phyloP scores from a whole-genome alignment of 1,139 yeast genomes.

The Hansenula anomala region DNA sequence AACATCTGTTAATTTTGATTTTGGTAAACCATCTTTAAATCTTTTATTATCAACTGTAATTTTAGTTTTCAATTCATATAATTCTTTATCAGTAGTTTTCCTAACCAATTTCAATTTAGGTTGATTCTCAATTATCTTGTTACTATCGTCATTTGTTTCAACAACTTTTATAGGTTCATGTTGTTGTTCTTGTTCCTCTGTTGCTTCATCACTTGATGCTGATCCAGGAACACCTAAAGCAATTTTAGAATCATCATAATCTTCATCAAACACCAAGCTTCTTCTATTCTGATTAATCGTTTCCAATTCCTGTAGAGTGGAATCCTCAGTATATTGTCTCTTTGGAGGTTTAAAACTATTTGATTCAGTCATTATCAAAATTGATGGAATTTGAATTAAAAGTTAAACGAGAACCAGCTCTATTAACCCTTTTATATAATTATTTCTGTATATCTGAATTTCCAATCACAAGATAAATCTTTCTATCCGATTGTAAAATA shows the following conservation, averaged over 20 bases:
- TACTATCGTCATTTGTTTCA: no score
- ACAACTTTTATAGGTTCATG: no score
- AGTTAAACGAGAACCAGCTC: no score
- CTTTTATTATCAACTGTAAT: conserved; percentile 18
- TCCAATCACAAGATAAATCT: no score
- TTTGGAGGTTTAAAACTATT: no score
- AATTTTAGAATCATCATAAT: not conserved
- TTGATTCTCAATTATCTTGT: not conserved
- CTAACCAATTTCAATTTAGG: not conserved
- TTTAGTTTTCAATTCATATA: conserved; percentile 12
- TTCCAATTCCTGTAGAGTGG: not conserved
- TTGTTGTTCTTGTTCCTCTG: no score
- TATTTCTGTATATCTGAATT: no score
- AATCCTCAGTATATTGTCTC: not conserved
- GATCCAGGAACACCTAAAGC: not conserved
- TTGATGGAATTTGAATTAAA: no score
- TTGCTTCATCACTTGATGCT: no score
- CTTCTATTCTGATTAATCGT: not conserved
- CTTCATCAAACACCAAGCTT: not conserved
- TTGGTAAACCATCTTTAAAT: conserved; percentile 28
- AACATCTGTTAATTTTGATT: conserved; percentile 41
- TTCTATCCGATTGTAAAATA: no score
- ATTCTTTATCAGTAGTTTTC: conserved; percentile 2
- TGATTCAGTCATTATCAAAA: no score
- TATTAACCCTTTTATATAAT: no score